phyloP scores from a whole-genome alignment of 164 flowering plant genomes.

The Vitis cinerea region DNA sequence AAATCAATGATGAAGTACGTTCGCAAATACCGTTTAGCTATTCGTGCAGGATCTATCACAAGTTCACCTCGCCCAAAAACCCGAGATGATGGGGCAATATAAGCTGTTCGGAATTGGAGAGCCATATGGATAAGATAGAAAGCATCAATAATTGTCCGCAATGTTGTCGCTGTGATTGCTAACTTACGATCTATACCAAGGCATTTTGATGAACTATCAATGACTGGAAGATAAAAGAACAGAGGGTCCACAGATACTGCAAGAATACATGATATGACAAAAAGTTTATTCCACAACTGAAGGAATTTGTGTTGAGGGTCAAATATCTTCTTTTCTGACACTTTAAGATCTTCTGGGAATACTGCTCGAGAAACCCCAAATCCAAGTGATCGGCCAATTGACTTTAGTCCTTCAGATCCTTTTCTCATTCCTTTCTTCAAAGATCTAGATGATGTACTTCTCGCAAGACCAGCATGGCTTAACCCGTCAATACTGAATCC shows the following conservation, averaged over 20 bases:
- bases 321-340: constrained; percentile 79
- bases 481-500: constrained; percentile 64
- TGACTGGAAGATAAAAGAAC: constrained; percentile 83
- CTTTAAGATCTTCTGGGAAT: constrained; percentile 89
- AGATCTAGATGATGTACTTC: constrained; percentile 50
- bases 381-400: constrained; percentile 79
- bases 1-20: constrained; percentile 78
- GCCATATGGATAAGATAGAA: constrained; percentile 87
- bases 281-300: constrained; percentile 69
- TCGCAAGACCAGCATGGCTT: constrained; percentile 35
- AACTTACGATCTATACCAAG: constrained; percentile 66
- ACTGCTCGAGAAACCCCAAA: constrained; percentile 85
- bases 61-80: constrained; percentile 99
- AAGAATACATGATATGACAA: constrained; percentile 80
- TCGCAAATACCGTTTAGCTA: constrained; percentile 81
- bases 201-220: constrained; percentile 44
- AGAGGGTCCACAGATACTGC: constrained; percentile 92
- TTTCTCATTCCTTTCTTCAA: constrained; percentile 71
- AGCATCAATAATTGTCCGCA: constrained; percentile 72
- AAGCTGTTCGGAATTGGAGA: constrained; percentile 93
- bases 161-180: constrained; percentile 60
- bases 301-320: constrained; percentile 94
- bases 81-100: constrained; percentile 96
- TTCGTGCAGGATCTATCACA: constrained; percentile 82
- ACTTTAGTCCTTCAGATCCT: constrained; percentile 91